A percentile compares a stretch with the other conserved stretches of the same genome.
These are phyloP conservation scores for Xylaria sp. DNA, from an alignment of 2,329 filamentous ascomycete genomes.

Conservation along the genomic window DNA sequence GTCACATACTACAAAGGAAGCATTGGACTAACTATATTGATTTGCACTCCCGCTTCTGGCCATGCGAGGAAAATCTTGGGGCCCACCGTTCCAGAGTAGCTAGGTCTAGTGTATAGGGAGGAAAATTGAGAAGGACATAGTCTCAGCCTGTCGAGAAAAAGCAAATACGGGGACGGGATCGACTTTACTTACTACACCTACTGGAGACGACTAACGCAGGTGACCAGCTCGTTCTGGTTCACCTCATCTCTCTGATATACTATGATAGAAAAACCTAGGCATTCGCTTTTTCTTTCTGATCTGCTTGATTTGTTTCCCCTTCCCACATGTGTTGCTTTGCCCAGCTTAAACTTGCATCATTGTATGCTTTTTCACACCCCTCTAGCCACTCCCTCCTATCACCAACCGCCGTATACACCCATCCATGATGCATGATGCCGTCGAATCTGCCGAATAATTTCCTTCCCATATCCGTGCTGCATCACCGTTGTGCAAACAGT, in stretches of 20 bases:
- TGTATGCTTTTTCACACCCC: slow-evolving; percentile 28
- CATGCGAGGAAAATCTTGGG: slow-evolving; percentile 33
- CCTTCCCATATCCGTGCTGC: slow-evolving; percentile 48
- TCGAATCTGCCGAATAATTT: slow-evolving; percentile 47
- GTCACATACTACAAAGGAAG: slow-evolving; percentile 35
- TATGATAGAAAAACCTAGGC: slow-evolving; percentile 32
- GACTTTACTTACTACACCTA: slow-evolving; percentile 34
- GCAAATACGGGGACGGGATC: slow-evolving; percentile 34
- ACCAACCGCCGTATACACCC: slow-evolving; percentile 38
- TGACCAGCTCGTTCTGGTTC: slow-evolving; percentile 31
- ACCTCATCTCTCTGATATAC: slow-evolving; percentile 31
- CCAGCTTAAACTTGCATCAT: slow-evolving; percentile 17
- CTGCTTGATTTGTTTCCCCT: slow-evolving; percentile 23
- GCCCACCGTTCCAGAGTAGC: slow-evolving; percentile 34
- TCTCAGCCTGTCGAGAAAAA: slow-evolving; percentile 39
- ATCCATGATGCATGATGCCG: slow-evolving; percentile 51
- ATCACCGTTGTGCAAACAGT: slow-evolving; percentile 49
- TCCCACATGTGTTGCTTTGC: slow-evolving; percentile 34
- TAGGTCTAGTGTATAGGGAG: slow-evolving; percentile 16
- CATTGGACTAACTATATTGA: slow-evolving; percentile 33
- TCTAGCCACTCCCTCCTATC: slow-evolving; percentile 29
- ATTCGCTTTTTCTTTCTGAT: slow-evolving; percentile 26
- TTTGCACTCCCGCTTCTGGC: slow-evolving; percentile 30
- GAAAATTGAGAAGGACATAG: slow-evolving; percentile 22
- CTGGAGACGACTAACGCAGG: slow-evolving; percentile 34